Conservation (phyloP, 108 stramenopile genomes). For the Hondaea fermentalgiana region DNA sequence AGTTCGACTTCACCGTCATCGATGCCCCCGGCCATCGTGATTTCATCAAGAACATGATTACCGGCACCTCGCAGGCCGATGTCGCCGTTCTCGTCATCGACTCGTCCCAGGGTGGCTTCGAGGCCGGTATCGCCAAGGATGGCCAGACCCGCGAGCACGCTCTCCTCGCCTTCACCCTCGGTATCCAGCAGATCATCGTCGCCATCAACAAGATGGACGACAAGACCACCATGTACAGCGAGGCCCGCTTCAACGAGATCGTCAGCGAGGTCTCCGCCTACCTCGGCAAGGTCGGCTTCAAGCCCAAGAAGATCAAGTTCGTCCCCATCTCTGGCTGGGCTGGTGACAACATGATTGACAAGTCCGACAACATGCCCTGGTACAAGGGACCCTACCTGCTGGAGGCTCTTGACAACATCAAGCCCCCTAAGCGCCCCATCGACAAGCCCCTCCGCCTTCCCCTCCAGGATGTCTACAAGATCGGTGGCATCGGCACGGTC, state of each 20-base stretch:
- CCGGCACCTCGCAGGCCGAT: slow-evolving; percentile 87
- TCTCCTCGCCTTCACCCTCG: slow-evolving; percentile 80
- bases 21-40: slow-evolving; percentile 88
- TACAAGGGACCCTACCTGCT: slow-evolving; percentile 81
- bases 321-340: slow-evolving; percentile 88
- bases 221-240: slow-evolving; percentile 68
- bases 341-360: slow-evolving; percentile 86
- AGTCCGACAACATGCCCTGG: slow-evolving; percentile 79
- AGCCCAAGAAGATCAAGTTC: slow-evolving; percentile 73
- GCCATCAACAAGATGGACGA: slow-evolving; percentile 94
- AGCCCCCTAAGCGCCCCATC: slow-evolving; percentile 70
- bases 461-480: slow-evolving; percentile 88
- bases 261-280: slow-evolving; percentile 55
- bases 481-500: slow-evolving; percentile 84
- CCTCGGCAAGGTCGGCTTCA: slow-evolving; percentile 59
- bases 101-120: slow-evolving; percentile 71
- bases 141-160: slow-evolving; percentile 88
- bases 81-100: slow-evolving; percentile 80
- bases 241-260: slow-evolving; percentile 78
- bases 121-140: slow-evolving; percentile 74
- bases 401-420: slow-evolving; percentile 76
- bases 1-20: slow-evolving; percentile 78
- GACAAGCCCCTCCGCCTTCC: slow-evolving; percentile 92
- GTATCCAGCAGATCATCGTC: slow-evolving; percentile 94
- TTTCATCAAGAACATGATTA: slow-evolving; percentile 87